Conservation (phyloP, 345 rosid species). For the Hirschfeldia incana region DNA sequence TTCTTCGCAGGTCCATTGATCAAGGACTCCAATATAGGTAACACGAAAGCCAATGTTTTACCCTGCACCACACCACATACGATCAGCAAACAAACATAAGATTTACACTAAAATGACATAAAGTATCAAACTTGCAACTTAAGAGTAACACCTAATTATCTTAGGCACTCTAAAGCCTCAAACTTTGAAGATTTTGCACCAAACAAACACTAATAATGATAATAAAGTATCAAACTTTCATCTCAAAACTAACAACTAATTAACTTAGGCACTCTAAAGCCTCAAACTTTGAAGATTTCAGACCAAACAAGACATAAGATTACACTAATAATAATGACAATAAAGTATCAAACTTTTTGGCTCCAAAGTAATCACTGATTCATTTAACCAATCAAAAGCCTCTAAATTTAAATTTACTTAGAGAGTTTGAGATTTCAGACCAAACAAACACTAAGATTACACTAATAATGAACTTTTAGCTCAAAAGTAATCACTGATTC, state of each 20-base stretch:
- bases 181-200: neutral
- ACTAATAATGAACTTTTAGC: neutral
- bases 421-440: too few relatives aligned
- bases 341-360: neutral
- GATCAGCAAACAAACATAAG: neutral
- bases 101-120: neutral
- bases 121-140: neutral
- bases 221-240: neutral
- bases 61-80: slow-evolving; percentile 55
- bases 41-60: slow-evolving; percentile 92
- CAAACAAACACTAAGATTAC: neutral
- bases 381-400: too few relatives aligned
- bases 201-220: neutral
- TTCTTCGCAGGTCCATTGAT: slow-evolving; percentile 64
- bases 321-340: neutral
- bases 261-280: neutral
- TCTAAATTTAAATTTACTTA: too few relatives aligned
- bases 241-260: neutral
- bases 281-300: neutral
- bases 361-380: too few relatives aligned
- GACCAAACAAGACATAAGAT: neutral
- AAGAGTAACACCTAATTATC: too few relatives aligned
- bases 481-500: neutral
- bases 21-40: slow-evolving; percentile 89
- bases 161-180: neutral